A percentile compares a stretch with the other conserved stretches of the same genome.
phyloP scores from a whole-genome alignment of 495 filamentous ascomycete genomes.

The Penicillium samsonianum region DNA sequence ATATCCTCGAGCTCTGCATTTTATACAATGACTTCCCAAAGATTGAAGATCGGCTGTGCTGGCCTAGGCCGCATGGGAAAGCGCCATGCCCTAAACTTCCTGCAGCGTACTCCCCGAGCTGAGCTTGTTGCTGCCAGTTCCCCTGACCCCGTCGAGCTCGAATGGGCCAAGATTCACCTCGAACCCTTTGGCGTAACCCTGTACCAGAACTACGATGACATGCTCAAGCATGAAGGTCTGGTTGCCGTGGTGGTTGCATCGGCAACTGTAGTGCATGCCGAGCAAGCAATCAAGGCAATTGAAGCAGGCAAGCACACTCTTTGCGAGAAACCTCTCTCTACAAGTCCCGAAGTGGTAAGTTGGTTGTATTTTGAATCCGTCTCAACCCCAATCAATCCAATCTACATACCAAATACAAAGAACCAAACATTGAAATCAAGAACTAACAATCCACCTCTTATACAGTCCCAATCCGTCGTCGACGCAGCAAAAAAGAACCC shows the following conservation, averaged over 20 bases:
- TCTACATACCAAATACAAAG: neutral
- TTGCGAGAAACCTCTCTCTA: constrained; percentile 57
- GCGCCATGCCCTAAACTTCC: constrained; percentile 56
- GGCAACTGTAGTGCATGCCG: constrained; percentile 57
- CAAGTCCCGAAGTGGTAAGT: constrained; percentile 54
- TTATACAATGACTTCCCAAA: constrained; percentile 44
- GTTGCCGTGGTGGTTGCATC: constrained; percentile 55
- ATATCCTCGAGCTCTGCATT: neutral
- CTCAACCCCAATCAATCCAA: neutral
- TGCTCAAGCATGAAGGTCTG: constrained; percentile 56
- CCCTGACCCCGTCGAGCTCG: constrained; percentile 50
- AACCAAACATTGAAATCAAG: neutral
- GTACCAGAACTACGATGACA: constrained; percentile 57
- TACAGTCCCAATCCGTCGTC: constrained; percentile 54
- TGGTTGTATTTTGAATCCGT: neutral
- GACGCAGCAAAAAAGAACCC: constrained; percentile 49
- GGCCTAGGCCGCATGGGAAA: constrained; percentile 62
- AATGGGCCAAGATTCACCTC: constrained; percentile 52
- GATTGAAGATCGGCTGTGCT: constrained; percentile 51
- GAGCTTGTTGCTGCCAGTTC: constrained; percentile 55
- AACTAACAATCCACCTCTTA: constrained; percentile 1
- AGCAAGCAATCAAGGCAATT: constrained; percentile 59
- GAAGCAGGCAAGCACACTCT: constrained; percentile 54
- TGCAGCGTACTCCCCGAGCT: constrained; percentile 52
- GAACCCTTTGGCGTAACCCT: constrained; percentile 49